A percentile compares a stretch with the other conserved stretches of the same genome.
Conservation (phyloP, 225 moss, liverwort and hornwort genomes). For the Takakia lepidozioides region DNA sequence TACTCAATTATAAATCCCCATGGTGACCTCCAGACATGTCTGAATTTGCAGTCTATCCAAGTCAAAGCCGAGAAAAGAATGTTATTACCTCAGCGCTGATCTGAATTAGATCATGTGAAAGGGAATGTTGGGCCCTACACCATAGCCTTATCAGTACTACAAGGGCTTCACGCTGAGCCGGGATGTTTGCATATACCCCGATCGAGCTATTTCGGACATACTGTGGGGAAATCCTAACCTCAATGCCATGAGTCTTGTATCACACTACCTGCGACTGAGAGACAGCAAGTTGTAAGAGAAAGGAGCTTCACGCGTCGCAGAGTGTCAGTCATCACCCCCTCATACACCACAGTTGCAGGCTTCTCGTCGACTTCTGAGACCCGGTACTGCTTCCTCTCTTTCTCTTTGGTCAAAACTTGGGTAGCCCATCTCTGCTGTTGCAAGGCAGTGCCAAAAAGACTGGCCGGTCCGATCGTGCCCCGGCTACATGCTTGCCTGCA, state of each 20-base stretch:
- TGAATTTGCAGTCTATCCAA: too few relatives aligned
- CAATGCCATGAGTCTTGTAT: too few relatives aligned
- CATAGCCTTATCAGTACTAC: too few relatives aligned
- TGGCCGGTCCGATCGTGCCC: constrained; percentile 23
- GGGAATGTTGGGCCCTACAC: too few relatives aligned
- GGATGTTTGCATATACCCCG: not conserved
- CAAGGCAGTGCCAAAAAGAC: constrained; percentile 19
- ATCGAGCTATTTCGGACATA: too few relatives aligned
- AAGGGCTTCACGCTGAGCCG: not conserved
- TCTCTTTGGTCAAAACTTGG: constrained; percentile 47
- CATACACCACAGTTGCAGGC: constrained; percentile 60
- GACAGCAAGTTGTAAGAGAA: constrained; percentile 85
- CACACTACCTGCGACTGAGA: constrained; percentile 61
- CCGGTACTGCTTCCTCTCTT: constrained; percentile 27
- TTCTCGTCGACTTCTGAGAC: constrained; percentile 30
- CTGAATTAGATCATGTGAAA: too few relatives aligned
- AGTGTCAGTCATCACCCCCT: constrained; percentile 78
- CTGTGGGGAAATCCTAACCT: too few relatives aligned
- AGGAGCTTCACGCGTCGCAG: constrained; percentile 91
- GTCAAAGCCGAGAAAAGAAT: too few relatives aligned
- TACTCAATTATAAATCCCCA: too few relatives aligned
- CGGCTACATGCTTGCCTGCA: constrained; percentile 59
- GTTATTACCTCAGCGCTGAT: too few relatives aligned
- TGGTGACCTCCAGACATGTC: too few relatives aligned
- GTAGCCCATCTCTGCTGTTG: constrained; percentile 62